Base-by-base conservation (phyloP, 352 stramenopile genomes). In the Aphanomyces invadans region DNA sequence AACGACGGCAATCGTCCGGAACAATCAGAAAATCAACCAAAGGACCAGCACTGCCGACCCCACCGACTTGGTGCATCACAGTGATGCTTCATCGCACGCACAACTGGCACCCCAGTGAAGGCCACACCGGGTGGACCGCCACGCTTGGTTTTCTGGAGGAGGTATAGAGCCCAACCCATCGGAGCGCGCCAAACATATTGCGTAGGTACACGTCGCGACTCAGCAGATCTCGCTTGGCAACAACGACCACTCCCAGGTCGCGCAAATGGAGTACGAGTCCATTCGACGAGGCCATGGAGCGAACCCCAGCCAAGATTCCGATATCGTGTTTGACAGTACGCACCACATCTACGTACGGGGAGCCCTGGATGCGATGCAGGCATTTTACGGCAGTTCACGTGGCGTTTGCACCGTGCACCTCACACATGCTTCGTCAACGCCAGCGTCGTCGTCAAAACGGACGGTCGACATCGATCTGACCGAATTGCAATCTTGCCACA, bases 21-120 rank as follows among this genome's bases (percentile, higher is more conserved):
- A 26, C 23, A 7, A 21, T 19, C 4, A 53, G 45, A 53, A 21
- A 4, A n/a, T n/a, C n/a, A n/a, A n/a, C n/a, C n/a, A n/a, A n/a
- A 26, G n/a, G 28, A 19, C 36, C 52, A 28, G 28, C 25, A 1
- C 28, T 21, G 11, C 32, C 25, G 36, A 36, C 21, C 17, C 25
- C 29, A 29, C 23, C 49, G 46, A 64, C 55, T 2, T 64, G 55
- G 55, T 64, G 55, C 55, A 32, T 64, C 55, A 64, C 36, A 15
- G 31, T 64, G 21, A 53, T 64, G 39, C 23, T 64, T 3, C 55
- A 64, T 46, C 55, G 55, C 29, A 64, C 38, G 10, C 55, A 64
- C 39, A 64, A 64, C 28, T 64, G 55, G 55, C n/a, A 38, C 12
- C 55, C 55, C 17, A 4, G 21, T 0, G 31, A 48, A 33, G 55